These are phyloP conservation scores for Actinidia polygama DNA, from an alignment of 179 eudicot species.

Conservation along the genomic window DNA sequence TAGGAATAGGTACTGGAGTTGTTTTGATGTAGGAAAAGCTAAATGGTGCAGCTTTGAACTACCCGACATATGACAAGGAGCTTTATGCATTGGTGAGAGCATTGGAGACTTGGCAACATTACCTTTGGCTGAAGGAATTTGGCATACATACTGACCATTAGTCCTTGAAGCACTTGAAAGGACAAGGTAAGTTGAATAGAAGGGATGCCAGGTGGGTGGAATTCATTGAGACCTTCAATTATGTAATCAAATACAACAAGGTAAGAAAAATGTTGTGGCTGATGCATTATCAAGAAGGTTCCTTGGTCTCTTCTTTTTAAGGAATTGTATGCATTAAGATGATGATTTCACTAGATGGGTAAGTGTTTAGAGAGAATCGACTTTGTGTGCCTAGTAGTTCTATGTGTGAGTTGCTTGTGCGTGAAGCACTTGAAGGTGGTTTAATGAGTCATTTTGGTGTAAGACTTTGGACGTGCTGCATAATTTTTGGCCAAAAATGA, in stretches of 20 bases:
- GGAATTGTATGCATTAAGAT: neutral
- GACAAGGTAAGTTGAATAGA: neutral
- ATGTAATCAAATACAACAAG: neutral
- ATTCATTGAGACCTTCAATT: neutral
- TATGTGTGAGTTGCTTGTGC: conserved; percentile 1
- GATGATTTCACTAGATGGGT: conserved; percentile 12
- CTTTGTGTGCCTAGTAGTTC: conserved; percentile 10
- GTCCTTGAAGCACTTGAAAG: no score
- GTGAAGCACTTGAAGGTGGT: neutral
- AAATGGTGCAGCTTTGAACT: no score
- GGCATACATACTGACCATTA: no score
- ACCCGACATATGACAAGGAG: no score
- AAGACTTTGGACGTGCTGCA: no score
- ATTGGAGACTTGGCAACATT: no score
- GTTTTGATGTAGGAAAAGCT: no score
- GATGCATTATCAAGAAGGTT: neutral
- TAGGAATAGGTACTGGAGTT: no score
- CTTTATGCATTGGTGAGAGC: no score
- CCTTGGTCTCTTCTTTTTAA: neutral
- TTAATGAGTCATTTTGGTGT: neutral
- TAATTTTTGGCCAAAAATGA: no score
- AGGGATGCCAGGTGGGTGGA: neutral
- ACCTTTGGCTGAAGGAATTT: neutral
- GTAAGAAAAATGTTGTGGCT: neutral
- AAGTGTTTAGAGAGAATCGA: neutral